phyloP scores from a whole-genome alignment of 108 stramenopile genomes.

The Pelagomonas calceolata region DNA sequence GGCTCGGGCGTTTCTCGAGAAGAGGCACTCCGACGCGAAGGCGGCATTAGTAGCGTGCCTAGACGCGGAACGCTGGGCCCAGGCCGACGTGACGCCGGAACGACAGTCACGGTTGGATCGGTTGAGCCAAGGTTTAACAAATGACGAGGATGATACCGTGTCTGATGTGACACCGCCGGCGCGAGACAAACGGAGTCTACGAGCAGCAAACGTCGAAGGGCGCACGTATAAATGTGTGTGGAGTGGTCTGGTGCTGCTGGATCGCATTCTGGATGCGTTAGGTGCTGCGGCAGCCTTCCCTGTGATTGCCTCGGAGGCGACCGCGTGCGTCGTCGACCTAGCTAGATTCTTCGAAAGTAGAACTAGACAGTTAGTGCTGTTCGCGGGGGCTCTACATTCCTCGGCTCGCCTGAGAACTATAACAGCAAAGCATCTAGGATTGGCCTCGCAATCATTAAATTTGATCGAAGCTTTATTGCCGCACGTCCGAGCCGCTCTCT shows the following conservation, averaged over 20 bases:
- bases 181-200: slow-evolving; percentile 31
- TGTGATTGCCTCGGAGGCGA: slow-evolving; percentile 63
- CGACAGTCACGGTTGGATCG: slow-evolving; percentile 28
- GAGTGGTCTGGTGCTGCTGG: slow-evolving; percentile 80
- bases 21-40: slow-evolving; percentile 80
- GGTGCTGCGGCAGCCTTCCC: slow-evolving; percentile 69
- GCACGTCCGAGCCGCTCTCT: slow-evolving; percentile 77
- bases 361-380: slow-evolving; percentile 76
- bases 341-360: slow-evolving; percentile 80
- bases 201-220: slow-evolving; percentile 68
- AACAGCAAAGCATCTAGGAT: slow-evolving; percentile 84
- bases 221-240: slow-evolving; percentile 74
- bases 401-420: slow-evolving; percentile 75
- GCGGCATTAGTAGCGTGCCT: slow-evolving; percentile 63
- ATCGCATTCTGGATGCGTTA: slow-evolving; percentile 71
- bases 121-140: slow-evolving; percentile 16
- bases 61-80: slow-evolving; percentile 84
- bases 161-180: neutral
- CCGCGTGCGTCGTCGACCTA: slow-evolving; percentile 69
- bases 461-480: slow-evolving; percentile 72
- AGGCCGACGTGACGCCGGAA: slow-evolving; percentile 57
- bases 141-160: neutral
- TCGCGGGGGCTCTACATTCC: slow-evolving; percentile 82
- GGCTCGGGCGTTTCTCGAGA: slow-evolving; percentile 79
- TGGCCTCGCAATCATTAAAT: slow-evolving; percentile 77